phyloP scores from a whole-genome alignment of 345 rosid species.

The Rhizophora mangle region DNA sequence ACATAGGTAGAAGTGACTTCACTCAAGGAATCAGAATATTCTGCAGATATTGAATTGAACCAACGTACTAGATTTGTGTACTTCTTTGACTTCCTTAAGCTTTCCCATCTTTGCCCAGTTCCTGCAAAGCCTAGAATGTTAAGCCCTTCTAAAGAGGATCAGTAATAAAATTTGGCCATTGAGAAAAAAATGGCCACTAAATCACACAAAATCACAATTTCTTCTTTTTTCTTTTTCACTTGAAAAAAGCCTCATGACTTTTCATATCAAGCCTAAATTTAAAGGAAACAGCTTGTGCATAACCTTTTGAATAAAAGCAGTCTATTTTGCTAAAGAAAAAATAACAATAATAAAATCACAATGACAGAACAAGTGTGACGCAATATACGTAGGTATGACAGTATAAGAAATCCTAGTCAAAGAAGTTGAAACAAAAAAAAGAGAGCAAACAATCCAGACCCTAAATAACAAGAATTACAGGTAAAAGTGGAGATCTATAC shows the following conservation, averaged over 20 bases:
- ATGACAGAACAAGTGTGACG: no score
- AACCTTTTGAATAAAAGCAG: no score
- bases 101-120: conserved; percentile 84
- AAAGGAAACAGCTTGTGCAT: no score
- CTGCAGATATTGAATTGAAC: conserved; percentile 69
- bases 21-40: conserved; percentile 51
- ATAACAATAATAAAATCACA: no score
- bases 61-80: conserved; percentile 74
- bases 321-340: no score
- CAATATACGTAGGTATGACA: background rate
- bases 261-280: no score
- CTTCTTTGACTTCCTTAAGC: conserved; percentile 88
- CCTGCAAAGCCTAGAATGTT: conserved; percentile 38
- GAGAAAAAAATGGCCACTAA: background rate
- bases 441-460: background rate
- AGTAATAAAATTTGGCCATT: background rate
- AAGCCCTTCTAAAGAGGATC: background rate
- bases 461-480: background rate
- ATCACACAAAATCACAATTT: background rate
- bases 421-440: background rate
- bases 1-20: conserved; percentile 48
- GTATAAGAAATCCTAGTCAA: background rate
- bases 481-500: conserved; percentile 31
- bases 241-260: no score
- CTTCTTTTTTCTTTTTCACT: no score